Percentiles rank a stretch among this genome's conserved stretches.
Evolutionary conservation across 768 basidiomycete species (phyloP).

Genomic region (Termitomyces sp.): DNA sequence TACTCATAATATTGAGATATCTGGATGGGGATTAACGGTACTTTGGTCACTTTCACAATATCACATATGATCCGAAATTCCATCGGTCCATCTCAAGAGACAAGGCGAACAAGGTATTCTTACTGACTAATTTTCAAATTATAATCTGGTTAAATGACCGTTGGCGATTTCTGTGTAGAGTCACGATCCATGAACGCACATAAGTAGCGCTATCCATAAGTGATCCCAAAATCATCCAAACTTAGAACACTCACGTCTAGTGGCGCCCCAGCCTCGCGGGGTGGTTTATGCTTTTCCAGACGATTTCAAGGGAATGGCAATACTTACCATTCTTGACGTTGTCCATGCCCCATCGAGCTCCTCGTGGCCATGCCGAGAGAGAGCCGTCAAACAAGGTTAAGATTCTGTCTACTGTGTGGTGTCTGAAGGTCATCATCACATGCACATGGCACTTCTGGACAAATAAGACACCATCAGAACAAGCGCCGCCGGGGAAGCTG

Average conservation of each 20-base stretch:
- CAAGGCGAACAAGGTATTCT: not conserved
- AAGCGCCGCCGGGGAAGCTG: not conserved
- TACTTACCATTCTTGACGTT: not conserved
- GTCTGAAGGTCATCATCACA: not conserved
- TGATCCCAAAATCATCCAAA: not conserved
- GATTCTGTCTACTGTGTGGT: not conserved
- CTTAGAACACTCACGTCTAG: not conserved
- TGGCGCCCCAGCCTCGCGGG: not conserved
- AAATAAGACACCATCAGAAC: not conserved
- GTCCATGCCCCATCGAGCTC: not conserved
- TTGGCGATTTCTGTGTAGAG: too few relatives aligned
- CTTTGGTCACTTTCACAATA: not conserved
- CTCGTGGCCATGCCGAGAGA: not conserved
- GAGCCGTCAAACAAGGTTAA: conserved; percentile 2
- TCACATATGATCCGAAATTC: not conserved
- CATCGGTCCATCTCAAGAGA: not conserved
- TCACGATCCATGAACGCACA: too few relatives aligned
- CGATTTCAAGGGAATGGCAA: not conserved
- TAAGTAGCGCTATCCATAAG: too few relatives aligned
- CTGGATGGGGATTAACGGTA: not conserved
- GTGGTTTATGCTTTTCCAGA: not conserved
- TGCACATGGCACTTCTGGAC: not conserved
- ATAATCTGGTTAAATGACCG: too few relatives aligned
- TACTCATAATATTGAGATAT: not conserved
- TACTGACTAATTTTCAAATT: too few relatives aligned